Conservation (phyloP, 139 green algal species). For the Chlorella vulgaris region DNA sequence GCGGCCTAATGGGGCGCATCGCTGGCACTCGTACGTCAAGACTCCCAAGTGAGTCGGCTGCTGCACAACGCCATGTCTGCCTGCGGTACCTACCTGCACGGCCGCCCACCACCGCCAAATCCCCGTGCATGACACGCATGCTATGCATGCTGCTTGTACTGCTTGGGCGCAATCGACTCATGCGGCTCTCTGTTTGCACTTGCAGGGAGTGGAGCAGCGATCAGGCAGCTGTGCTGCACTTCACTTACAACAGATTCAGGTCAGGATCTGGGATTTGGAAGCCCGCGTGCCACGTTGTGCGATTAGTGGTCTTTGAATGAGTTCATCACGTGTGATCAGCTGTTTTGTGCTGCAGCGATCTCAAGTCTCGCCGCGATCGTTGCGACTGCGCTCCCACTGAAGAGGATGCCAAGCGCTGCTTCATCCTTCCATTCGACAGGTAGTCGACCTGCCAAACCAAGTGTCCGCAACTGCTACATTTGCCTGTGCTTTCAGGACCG, state of each 20-base stretch:
- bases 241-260: slow-evolving; percentile 73
- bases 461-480: background rate
- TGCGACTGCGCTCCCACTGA: slow-evolving; percentile 83
- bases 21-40: slow-evolving; percentile 77
- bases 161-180: no score
- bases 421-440: slow-evolving; percentile 88
- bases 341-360: slow-evolving; percentile 35
- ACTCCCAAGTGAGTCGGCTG: slow-evolving; percentile 41
- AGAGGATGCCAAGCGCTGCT: slow-evolving; percentile 84
- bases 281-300: no score
- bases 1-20: slow-evolving; percentile 80
- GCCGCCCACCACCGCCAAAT: background rate
- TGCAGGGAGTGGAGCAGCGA: slow-evolving; percentile 69
- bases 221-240: slow-evolving; percentile 82
- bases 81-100: background rate
- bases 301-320: background rate
- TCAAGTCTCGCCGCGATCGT: slow-evolving; percentile 70
- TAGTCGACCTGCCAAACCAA: background rate
- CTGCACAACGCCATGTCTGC: background rate
- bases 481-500: background rate
- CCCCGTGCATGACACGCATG: no score
- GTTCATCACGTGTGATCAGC: background rate
- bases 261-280: no score
- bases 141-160: no score
- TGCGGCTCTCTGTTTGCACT: no score